These are phyloP conservation scores for Aspergillus ostianus DNA, from an alignment of 495 filamentous ascomycete genomes.

Conservation along the genomic window DNA sequence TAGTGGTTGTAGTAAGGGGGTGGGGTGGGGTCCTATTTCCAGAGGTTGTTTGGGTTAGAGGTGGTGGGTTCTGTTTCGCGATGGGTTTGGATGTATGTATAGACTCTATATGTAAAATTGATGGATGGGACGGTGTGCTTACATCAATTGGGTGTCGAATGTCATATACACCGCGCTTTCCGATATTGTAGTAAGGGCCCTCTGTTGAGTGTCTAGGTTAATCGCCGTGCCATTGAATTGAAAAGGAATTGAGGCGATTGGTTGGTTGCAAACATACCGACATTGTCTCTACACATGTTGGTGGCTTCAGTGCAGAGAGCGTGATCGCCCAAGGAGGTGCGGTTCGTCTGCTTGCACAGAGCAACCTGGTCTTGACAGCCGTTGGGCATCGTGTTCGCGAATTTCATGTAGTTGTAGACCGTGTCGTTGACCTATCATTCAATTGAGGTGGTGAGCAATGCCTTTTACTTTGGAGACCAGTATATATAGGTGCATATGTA, in stretches of 20 bases:
- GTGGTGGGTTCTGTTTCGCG: slow-evolving; percentile 27
- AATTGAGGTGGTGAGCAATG: not conserved
- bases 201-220: slow-evolving; percentile 28
- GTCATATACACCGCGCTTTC: slow-evolving; percentile 59
- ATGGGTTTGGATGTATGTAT: slow-evolving; percentile 11
- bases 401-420: slow-evolving; percentile 48
- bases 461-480: too few species aligned
- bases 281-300: slow-evolving; percentile 42
- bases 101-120: too few species aligned
- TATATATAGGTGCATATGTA: not conserved
- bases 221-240: not conserved
- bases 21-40: slow-evolving; percentile 59
- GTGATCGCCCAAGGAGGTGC: slow-evolving; percentile 41
- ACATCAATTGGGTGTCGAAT: slow-evolving; percentile 47
- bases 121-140: too few species aligned
- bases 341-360: slow-evolving; percentile 45
- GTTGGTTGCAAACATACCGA: slow-evolving; percentile 36
- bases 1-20: slow-evolving; percentile 58
- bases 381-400: slow-evolving; percentile 49
- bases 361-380: slow-evolving; percentile 61
- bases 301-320: slow-evolving; percentile 38
- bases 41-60: not conserved
- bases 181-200: slow-evolving; percentile 29
- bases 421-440: slow-evolving; percentile 49
- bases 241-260: slow-evolving; percentile 26